phyloP scores from a whole-genome alignment of 2,329 filamentous ascomycete species.

The Aspergillus versicolor region DNA sequence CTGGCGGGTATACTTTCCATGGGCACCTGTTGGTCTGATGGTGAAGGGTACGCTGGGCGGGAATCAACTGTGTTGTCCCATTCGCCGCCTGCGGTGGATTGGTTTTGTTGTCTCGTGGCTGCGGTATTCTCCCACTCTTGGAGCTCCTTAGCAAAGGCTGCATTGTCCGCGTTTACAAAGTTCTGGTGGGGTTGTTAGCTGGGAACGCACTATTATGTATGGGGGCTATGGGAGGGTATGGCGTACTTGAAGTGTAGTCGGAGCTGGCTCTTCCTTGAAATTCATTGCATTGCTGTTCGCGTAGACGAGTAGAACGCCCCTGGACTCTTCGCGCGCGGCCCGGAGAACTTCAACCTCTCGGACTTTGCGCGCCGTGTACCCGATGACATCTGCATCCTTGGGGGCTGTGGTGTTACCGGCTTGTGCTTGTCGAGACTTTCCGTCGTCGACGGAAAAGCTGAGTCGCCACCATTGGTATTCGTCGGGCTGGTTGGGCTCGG shows the following conservation, averaged over 20 bases:
- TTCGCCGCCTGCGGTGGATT: neutral
- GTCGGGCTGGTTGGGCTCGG: slow-evolving; percentile 13
- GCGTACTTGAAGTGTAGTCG: slow-evolving; percentile 39
- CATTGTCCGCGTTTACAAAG: slow-evolving; percentile 53
- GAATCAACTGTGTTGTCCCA: slow-evolving; percentile 3
- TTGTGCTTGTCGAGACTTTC: slow-evolving; percentile 36
- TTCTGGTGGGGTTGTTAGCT: slow-evolving; percentile 28
- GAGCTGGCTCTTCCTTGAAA: slow-evolving; percentile 31
- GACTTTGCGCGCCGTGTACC: slow-evolving; percentile 44
- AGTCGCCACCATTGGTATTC: slow-evolving; percentile 58
- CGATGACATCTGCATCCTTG: slow-evolving; percentile 35
- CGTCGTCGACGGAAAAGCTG: slow-evolving; percentile 48
- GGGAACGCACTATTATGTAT: neutral
- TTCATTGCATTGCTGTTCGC: slow-evolving; percentile 52
- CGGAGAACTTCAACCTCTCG: slow-evolving; percentile 55
- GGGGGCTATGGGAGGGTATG: neutral
- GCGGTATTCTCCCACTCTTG: slow-evolving; percentile 22
- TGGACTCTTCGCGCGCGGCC: slow-evolving; percentile 53
- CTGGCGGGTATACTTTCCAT: slow-evolving; percentile 9
- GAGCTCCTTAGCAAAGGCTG: slow-evolving; percentile 39
- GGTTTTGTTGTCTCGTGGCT: neutral
- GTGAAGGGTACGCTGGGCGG: slow-evolving; percentile 9
- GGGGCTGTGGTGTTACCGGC: slow-evolving; percentile 18
- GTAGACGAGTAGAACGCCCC: slow-evolving; percentile 58
- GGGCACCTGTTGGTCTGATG: neutral